Percentiles rank a stretch among this genome's conserved stretches.
Conservation (phyloP, 257 asterid species). For the Gardenia jasminoides region DNA sequence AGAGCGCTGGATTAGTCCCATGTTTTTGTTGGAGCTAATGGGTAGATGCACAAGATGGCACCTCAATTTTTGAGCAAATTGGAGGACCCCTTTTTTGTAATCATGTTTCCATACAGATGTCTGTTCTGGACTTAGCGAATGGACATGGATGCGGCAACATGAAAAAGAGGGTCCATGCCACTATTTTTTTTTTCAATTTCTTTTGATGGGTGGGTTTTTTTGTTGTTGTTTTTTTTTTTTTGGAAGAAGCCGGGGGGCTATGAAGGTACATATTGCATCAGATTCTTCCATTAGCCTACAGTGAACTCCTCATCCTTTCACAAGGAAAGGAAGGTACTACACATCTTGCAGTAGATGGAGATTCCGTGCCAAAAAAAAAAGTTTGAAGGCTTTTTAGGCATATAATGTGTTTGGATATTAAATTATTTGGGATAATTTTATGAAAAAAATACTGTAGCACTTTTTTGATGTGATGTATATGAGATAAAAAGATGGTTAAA, state of each 20-base stretch:
- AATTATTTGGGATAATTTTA: too few relatives aligned
- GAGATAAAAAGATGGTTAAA: too few relatives aligned
- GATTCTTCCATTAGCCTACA: slow-evolving; percentile 2
- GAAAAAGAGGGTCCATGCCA: slow-evolving; percentile 16
- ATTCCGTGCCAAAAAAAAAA: neutral
- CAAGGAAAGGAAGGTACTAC: neutral
- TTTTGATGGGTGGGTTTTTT: too few relatives aligned
- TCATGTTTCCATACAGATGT: neutral
- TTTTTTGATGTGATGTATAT: too few relatives aligned
- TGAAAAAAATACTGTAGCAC: too few relatives aligned
- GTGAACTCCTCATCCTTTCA: neutral
- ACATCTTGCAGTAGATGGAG: neutral
- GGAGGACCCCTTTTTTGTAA: neutral
- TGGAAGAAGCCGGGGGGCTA: neutral
- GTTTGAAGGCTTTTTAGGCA: neutral
- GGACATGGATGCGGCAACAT: slow-evolving; percentile 20
- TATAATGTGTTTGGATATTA: too few relatives aligned
- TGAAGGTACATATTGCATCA: neutral
- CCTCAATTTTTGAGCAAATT: neutral
- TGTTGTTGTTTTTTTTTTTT: too few relatives aligned
- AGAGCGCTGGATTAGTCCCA: neutral
- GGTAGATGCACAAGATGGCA: neutral
- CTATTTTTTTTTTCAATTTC: neutral
- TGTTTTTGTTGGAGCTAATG: too few relatives aligned
- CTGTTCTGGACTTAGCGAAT: neutral